A percentile compares a stretch with the other conserved stretches of the same genome.
Evolutionary conservation across 192 early-diverging fungal genomes (phyloP).

Genomic region (Coemansia sp.): DNA sequence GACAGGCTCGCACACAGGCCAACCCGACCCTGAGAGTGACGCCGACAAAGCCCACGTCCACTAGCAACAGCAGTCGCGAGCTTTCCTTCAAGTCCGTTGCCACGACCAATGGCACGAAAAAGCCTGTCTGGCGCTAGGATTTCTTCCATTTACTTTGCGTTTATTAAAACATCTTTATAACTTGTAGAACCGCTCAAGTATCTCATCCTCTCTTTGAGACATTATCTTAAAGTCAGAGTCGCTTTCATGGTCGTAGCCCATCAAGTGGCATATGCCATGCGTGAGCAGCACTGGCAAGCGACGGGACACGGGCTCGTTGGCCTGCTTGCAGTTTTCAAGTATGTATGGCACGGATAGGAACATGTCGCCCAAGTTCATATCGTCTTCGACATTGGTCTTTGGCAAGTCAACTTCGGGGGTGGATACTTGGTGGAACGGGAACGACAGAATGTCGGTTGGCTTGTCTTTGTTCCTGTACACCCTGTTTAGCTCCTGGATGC

Average conservation of each 20-base stretch:
- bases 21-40: conserved; percentile 29
- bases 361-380: conserved; percentile 61
- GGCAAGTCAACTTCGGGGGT: conserved; percentile 19
- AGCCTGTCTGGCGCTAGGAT: conserved; percentile 29
- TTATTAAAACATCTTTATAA: background rate
- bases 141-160: background rate
- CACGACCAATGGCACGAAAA: conserved; percentile 16
- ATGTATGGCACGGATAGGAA: conserved; percentile 61
- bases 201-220: conserved; percentile 30
- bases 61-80: conserved; percentile 10
- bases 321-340: conserved; percentile 41
- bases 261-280: conserved; percentile 66
- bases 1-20: conserved; percentile 29
- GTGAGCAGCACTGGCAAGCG: conserved; percentile 59
- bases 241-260: conserved; percentile 64
- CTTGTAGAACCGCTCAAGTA: conserved; percentile 23
- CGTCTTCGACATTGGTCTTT: conserved; percentile 42
- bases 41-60: conserved; percentile 22
- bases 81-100: conserved; percentile 42
- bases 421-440: conserved; percentile 56
- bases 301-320: conserved; percentile 46
- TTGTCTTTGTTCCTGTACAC: conserved; percentile 54
- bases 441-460: conserved; percentile 64
- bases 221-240: conserved; percentile 51
- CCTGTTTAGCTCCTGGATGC: conserved; percentile 53